Conservation (phyloP, 176 grass and related monocot species). For the Avena insularis region DNA sequence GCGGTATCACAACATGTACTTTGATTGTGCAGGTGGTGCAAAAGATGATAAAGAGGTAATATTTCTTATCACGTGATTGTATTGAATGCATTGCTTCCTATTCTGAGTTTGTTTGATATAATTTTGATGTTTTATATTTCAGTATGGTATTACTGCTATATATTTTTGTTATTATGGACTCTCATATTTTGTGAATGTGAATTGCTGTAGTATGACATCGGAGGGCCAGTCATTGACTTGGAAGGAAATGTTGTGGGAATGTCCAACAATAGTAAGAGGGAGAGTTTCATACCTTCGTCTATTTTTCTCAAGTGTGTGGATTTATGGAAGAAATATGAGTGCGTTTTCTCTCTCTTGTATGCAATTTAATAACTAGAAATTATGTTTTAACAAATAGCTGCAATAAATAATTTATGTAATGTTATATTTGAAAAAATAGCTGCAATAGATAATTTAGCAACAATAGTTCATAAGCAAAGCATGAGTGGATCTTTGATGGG, state of each 20-base stretch:
- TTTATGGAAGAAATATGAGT: slow-evolving; percentile 17
- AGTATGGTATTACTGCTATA: neutral
- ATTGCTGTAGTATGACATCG: neutral
- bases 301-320: neutral
- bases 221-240: slow-evolving; percentile 26
- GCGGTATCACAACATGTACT: slow-evolving; percentile 25
- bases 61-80: neutral
- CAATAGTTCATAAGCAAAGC: neutral
- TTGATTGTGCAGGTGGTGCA: neutral
- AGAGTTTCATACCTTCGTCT: neutral
- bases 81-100: neutral
- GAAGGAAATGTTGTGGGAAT: slow-evolving; percentile 1
- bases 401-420: slow-evolving; percentile 8
- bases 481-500: neutral
- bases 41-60: neutral
- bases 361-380: neutral
- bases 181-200: neutral
- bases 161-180: neutral
- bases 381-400: neutral
- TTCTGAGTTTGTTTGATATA: neutral
- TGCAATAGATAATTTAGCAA: neutral
- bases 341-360: neutral
- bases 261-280: neutral
- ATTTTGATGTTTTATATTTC: neutral
- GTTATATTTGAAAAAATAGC: slow-evolving; percentile 15